These are phyloP conservation scores for Neocatenulostroma microsporum DNA, from an alignment of 2,329 filamentous ascomycete genomes.

Conservation along the genomic window DNA sequence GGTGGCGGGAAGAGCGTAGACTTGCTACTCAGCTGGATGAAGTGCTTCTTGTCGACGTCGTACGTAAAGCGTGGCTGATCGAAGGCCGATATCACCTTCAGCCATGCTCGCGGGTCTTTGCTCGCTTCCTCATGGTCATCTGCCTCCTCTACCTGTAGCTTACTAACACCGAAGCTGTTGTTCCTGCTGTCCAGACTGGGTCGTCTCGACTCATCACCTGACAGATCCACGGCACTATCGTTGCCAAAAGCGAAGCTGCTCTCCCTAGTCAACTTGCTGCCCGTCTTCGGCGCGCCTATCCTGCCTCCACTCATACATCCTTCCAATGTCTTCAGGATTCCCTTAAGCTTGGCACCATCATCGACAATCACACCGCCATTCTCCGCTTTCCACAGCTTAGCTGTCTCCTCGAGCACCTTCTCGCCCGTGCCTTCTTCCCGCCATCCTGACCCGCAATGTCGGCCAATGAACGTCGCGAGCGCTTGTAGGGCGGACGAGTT, in stretches of 20 bases:
- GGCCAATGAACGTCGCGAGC: constrained; percentile 81
- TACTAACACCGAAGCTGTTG: constrained; percentile 53
- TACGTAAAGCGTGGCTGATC: constrained; percentile 75
- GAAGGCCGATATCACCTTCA: constrained; percentile 76
- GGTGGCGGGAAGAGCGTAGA: constrained; percentile 57
- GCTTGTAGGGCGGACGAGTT: constrained; percentile 78
- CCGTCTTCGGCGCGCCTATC: constrained; percentile 47
- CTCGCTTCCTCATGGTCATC: too few relatives aligned
- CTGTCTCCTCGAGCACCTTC: constrained; percentile 82
- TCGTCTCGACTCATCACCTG: constrained; percentile 13
- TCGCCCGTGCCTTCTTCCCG: constrained; percentile 90
- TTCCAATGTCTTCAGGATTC: constrained; percentile 76
- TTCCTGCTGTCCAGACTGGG: constrained; percentile 43
- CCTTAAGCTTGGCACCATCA: constrained; percentile 62
- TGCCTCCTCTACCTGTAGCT: constrained; percentile 45
- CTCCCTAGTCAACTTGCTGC: constrained; percentile 49
- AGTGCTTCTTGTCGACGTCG: constrained; percentile 78
- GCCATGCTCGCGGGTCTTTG: constrained; percentile 69
- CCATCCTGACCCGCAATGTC: constrained; percentile 93
- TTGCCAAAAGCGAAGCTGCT: constrained; percentile 56
- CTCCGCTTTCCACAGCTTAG: constrained; percentile 82
- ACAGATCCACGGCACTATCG: constrained; percentile 22
- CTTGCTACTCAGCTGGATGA: constrained; percentile 54
- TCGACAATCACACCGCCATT: constrained; percentile 89
- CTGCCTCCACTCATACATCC: constrained; percentile 83